These are phyloP conservation scores for Xylaria sp. DNA, from an alignment of 2,329 filamentous ascomycete species.

Conservation along the genomic window DNA sequence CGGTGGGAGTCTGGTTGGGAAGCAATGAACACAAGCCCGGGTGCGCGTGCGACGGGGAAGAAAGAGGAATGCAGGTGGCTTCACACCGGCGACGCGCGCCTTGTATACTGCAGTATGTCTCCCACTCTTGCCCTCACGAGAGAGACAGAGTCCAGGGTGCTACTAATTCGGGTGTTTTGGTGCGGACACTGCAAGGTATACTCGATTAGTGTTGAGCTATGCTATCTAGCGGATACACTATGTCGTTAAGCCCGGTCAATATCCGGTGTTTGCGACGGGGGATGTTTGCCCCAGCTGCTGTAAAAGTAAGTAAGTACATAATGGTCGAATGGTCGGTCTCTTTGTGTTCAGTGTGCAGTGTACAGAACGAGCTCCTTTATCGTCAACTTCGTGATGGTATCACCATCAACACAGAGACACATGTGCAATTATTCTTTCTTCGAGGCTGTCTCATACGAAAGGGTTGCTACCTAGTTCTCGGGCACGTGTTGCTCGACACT, in stretches of 20 bases:
- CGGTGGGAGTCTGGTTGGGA: not conserved
- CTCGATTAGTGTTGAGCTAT: not conserved
- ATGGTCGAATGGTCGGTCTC: too few relatives aligned
- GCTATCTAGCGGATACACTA: too few relatives aligned
- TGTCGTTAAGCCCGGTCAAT: not conserved
- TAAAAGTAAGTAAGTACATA: not conserved
- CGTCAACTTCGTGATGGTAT: too few relatives aligned
- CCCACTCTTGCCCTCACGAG: not conserved
- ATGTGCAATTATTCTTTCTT: too few relatives aligned
- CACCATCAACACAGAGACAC: too few relatives aligned
- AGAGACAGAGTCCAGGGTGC: conserved; percentile 4
- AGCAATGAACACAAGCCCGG: not conserved
- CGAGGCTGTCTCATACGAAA: too few relatives aligned
- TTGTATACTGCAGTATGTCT: too few relatives aligned
- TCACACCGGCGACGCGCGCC: conserved; percentile 6
- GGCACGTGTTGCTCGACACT: too few relatives aligned
- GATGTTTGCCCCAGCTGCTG: too few relatives aligned
- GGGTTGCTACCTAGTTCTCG: too few relatives aligned
- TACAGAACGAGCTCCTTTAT: too few relatives aligned
- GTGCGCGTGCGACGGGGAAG: not conserved
- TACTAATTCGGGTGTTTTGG: not conserved
- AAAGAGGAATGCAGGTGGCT: not conserved
- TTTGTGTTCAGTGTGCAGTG: too few relatives aligned
- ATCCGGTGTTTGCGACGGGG: not conserved
- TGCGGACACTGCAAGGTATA: not conserved